Base-by-base conservation (phyloP, 441 rosid genomes). In the Dalechampia spathulata region DNA sequence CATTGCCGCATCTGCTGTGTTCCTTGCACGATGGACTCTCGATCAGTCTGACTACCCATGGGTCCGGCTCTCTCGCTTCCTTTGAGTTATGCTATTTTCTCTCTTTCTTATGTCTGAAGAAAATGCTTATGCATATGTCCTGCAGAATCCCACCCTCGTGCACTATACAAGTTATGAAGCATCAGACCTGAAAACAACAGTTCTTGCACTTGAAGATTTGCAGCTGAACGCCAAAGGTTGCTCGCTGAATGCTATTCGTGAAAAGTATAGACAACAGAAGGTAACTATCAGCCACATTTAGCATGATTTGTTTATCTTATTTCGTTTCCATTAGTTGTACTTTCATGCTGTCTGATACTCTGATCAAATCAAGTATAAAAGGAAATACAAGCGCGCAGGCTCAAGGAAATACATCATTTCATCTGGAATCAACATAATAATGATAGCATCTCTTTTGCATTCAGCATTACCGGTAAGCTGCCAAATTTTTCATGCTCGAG, bases 61-160 rank as follows among this genome's bases (percentile, higher is more conserved):
- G 96, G 96, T 88, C 8, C 55, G 30, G 4, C 34, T 8, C n/a
- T n/a, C n/a, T n/a, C n/a, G n/a, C 8, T 8, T 30, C 34, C 42
- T 45, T n/a, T n/a, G n/a, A n/a, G n/a, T 45, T 21, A 47, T 17
- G 32, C 55, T 10, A n/a, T 16, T 25, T 50, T 16, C 21, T 19
- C 10, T 38, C 45, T 38, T 12, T 38, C 14, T 40, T 0, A 46
- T 55, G 16, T 30, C 67, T 70, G 65, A 72, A 62, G 23, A 44
- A 22, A 44, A 47, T 12, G 27, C 54, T 20, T 54, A 4, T n/a
- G n/a, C n/a, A 4, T 57, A 5, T 22, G 17, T 21, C n/a, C n/a
- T n/a, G n/a, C 81, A 90, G 96, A 90, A 80, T 68, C 78, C 80
- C 60, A 87, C 96, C 49, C 75, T 90, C 63, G 95, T 82, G 70